Evolutionary conservation across 2,329 filamentous ascomycete species (phyloP).

Genomic region (Colletotrichum scovillei): DNA sequence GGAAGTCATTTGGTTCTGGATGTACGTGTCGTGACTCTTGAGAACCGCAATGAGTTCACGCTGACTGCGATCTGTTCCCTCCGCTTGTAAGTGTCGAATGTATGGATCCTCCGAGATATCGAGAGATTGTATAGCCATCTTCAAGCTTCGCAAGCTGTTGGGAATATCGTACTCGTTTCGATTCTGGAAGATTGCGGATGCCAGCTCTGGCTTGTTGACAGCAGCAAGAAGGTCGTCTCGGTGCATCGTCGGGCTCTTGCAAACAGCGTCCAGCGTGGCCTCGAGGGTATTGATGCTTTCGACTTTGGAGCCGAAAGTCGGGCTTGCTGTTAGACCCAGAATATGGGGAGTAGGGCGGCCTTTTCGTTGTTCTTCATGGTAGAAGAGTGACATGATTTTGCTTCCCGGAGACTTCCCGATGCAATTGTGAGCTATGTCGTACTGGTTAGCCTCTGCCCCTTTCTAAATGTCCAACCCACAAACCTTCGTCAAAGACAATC

Average conservation of each 20-base stretch:
- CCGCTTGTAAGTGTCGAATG: slow-evolving; percentile 58
- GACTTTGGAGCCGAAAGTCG: slow-evolving; percentile 70
- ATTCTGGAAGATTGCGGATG: slow-evolving; percentile 46
- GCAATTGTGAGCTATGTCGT: slow-evolving; percentile 76
- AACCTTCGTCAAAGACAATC: slow-evolving; percentile 87
- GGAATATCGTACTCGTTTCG: slow-evolving; percentile 39
- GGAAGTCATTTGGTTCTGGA: slow-evolving; percentile 65
- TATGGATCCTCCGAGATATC: slow-evolving; percentile 72
- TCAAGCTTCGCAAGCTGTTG: slow-evolving; percentile 56
- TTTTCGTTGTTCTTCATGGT: slow-evolving; percentile 60
- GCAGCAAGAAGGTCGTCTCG: slow-evolving; percentile 76
- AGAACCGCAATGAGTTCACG: slow-evolving; percentile 52
- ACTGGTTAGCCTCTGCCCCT: slow-evolving; percentile 30
- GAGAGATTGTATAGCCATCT: slow-evolving; percentile 53
- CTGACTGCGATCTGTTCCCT: slow-evolving; percentile 54
- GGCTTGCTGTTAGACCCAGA: slow-evolving; percentile 85
- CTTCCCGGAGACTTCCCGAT: slow-evolving; percentile 71
- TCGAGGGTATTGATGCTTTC: slow-evolving; percentile 73
- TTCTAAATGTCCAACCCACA: slow-evolving; percentile 28
- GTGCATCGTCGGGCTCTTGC: slow-evolving; percentile 75
- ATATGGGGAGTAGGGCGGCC: slow-evolving; percentile 69
- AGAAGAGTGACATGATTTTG: slow-evolving; percentile 79
- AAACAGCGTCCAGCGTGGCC: slow-evolving; percentile 74
- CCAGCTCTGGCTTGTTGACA: slow-evolving; percentile 74
- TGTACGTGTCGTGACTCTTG: slow-evolving; percentile 60